A percentile compares a stretch with the other conserved stretches of the same genome.
phyloP scores from a whole-genome alignment of 2,329 filamentous ascomycete species.

The Hypoxylon sp. region DNA sequence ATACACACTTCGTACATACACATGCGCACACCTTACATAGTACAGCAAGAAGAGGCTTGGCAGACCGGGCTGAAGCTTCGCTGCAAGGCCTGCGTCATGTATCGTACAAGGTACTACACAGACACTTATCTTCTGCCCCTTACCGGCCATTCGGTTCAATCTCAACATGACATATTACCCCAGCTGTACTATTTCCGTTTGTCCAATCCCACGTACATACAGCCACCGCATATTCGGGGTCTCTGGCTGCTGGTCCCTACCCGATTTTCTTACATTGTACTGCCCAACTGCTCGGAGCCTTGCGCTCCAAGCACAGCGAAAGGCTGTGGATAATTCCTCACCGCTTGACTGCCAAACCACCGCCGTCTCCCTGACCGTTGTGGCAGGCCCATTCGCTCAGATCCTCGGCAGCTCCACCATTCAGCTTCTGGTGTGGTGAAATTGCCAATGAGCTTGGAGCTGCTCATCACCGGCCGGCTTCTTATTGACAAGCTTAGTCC shows the following conservation, averaged over 20 bases:
- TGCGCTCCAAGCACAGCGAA: slow-evolving; percentile 24
- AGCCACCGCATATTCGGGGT: slow-evolving; percentile 29
- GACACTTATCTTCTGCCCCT: slow-evolving; percentile 29
- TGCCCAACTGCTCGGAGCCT: slow-evolving; percentile 29
- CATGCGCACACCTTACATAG: slow-evolving; percentile 10
- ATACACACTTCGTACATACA: background rate
- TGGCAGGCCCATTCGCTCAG: slow-evolving; percentile 45
- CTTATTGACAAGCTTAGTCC: slow-evolving; percentile 46
- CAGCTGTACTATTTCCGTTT: slow-evolving; percentile 40
- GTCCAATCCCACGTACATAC: slow-evolving; percentile 41
- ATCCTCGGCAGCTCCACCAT: slow-evolving; percentile 48
- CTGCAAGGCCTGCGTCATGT: slow-evolving; percentile 50
- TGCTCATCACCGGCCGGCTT: slow-evolving; percentile 43
- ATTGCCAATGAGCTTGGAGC: slow-evolving; percentile 40
- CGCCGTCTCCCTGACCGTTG: slow-evolving; percentile 44
- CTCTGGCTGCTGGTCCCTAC: slow-evolving; percentile 31
- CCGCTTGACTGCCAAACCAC: slow-evolving; percentile 44
- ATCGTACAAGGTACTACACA: slow-evolving; percentile 1
- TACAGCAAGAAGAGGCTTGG: slow-evolving; percentile 43
- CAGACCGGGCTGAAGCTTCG: slow-evolving; percentile 36
- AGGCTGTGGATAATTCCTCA: slow-evolving; percentile 49
- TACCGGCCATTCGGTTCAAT: slow-evolving; percentile 47
- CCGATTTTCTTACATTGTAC: slow-evolving; percentile 23
- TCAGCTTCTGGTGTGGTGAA: slow-evolving; percentile 47
- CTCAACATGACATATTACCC: slow-evolving; percentile 36